Percentiles rank a stretch among this genome's conserved stretches.
Conservation (phyloP, 1,284 basidiomycete genomes). For the Cystobasidiaceae sp. region DNA sequence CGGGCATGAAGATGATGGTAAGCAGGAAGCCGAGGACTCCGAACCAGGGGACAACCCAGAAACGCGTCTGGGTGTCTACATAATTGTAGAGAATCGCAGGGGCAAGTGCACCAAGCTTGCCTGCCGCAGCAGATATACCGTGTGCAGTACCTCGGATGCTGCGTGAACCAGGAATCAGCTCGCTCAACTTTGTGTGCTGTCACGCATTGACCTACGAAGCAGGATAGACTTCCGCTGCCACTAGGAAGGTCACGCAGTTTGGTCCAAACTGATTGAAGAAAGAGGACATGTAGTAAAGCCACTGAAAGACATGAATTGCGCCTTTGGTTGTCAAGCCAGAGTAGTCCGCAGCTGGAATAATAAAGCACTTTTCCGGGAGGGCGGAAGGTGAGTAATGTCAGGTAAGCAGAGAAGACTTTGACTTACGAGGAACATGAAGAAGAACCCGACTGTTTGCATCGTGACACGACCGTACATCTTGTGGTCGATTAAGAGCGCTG, state of each 20-base stretch:
- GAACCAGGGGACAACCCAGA: slow-evolving; percentile 56
- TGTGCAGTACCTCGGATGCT: slow-evolving; percentile 47
- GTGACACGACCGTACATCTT: slow-evolving; percentile 50
- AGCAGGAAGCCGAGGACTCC: slow-evolving; percentile 51
- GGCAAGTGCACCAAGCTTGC: slow-evolving; percentile 47
- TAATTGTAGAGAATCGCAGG: slow-evolving; percentile 49
- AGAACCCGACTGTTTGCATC: slow-evolving; percentile 54
- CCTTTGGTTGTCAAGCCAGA: slow-evolving; percentile 44
- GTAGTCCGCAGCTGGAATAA: slow-evolving; percentile 49
- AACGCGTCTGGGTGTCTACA: slow-evolving; percentile 48
- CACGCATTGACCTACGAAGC: slow-evolving; percentile 36
- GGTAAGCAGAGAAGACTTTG: slow-evolving; percentile 21
- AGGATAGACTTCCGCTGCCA: slow-evolving; percentile 47
- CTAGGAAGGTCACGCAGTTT: slow-evolving; percentile 40
- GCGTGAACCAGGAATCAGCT: not conserved
- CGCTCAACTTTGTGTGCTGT: not conserved
- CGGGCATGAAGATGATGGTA: slow-evolving; percentile 51
- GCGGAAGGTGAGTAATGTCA: not conserved
- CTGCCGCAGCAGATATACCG: slow-evolving; percentile 47
- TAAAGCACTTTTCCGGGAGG: slow-evolving; percentile 3
- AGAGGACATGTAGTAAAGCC: slow-evolving; percentile 53
- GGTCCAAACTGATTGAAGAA: slow-evolving; percentile 56
- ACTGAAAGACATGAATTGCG: slow-evolving; percentile 43
- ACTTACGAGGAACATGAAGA: slow-evolving; percentile 49
- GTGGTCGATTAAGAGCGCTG: slow-evolving; percentile 55